Evolutionary conservation across 1,139 yeast species (phyloP), one percentile per base, ranked within the genome.

Genomic region (Arxiozyma heterogenica): DNA sequence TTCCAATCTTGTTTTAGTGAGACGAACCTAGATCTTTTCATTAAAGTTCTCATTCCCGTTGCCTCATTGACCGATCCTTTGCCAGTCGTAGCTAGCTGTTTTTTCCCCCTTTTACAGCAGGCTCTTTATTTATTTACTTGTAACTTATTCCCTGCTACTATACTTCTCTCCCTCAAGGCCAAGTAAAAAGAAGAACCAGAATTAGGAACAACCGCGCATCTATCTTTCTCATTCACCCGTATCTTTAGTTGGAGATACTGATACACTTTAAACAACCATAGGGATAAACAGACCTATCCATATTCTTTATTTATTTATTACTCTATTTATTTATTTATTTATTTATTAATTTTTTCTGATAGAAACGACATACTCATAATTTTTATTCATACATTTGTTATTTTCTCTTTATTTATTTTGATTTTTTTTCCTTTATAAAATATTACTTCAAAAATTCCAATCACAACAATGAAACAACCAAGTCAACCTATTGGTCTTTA

Each of bases 401-500:
- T 22, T 27, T 43, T 22, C 8, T 1, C 39, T 20, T 46, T 12
- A 30, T 38, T 47, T 22, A 27, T 38, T 38, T 30, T 38, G 17
- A 11, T 8, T 44, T 18, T 41, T 41, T 41, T 41, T 41, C 8
- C 18, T 22, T 25, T 41, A 2, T 12, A 34, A 34, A 34, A 12
- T 15, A 34, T 12, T 34, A 34, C 9, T 20, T 46, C 25, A 30
- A n/a, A 23, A 20, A 34, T 25, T 47, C 30, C 18, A 38, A 22
- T 18, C 41, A 4, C 20, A 46, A 25, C 12, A 51, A 51, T 51
- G 53, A 46, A 45, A 46, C 53, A 59, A 43, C 98, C 98, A 49
- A 79, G 21, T 25, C 20, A 82, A 49, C 83, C 85, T 62, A 84
- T 90, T 71, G 98, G 96, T 49, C 81, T 93, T 54, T 93, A 93